Evolutionary conservation across 108 stramenopile genomes (phyloP).

Genomic region (Fistulifera pelliculosa): DNA sequence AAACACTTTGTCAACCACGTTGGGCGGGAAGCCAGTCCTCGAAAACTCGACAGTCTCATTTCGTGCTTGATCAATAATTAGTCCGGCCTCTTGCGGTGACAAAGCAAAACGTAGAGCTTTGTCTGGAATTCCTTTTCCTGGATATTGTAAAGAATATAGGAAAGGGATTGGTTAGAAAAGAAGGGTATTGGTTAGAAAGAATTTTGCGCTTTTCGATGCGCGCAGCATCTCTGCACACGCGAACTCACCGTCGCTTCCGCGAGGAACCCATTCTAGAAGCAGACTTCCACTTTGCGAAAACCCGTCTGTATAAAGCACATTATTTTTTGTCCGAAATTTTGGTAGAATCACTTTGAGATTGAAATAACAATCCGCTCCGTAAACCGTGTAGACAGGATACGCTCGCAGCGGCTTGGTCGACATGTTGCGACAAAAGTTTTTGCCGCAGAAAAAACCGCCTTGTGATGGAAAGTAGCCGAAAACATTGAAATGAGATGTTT

Average conservation of each 20-base stretch:
- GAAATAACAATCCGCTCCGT: conserved; percentile 31
- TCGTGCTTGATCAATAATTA: conserved; percentile 35
- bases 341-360: conserved; percentile 40
- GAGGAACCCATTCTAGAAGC: conserved; percentile 36
- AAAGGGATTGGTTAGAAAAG: too few species aligned
- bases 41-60: conserved; percentile 31
- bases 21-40: conserved; percentile 4
- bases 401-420: conserved; percentile 11
- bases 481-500: too few species aligned
- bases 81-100: conserved; percentile 43
- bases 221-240: too few species aligned
- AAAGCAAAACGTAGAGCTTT: conserved; percentile 31
- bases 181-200: too few species aligned
- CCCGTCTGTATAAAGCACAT: conserved; percentile 21
- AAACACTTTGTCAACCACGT: conserved; percentile 36
- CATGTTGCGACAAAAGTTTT: too few species aligned
- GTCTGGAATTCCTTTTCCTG: conserved; percentile 14
- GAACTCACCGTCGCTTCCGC: conserved; percentile 16
- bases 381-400: conserved; percentile 46
- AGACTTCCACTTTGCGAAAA: conserved; percentile 30
- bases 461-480: too few species aligned
- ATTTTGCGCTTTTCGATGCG: too few species aligned
- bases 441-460: too few species aligned
- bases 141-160: too few species aligned
- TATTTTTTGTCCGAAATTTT: conserved; percentile 28